Conservation (phyloP, 139 green algal species). For the Asterochloris sp. region DNA sequence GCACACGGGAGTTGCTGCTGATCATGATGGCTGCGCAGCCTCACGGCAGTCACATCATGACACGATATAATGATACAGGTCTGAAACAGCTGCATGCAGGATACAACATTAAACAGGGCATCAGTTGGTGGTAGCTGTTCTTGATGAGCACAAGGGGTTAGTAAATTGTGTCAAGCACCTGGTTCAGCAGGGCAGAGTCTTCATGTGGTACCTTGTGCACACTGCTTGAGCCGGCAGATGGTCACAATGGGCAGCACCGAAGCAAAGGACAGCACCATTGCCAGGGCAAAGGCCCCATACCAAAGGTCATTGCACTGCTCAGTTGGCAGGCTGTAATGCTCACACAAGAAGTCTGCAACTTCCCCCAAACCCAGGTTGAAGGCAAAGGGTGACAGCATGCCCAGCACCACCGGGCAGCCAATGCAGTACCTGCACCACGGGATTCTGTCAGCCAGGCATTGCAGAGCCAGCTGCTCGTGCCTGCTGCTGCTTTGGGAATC, state of each 20-base stretch:
- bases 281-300: slow-evolving; percentile 51
- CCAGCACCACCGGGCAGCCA: slow-evolving; percentile 31
- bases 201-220: background rate
- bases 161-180: too few species aligned
- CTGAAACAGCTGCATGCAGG: too few species aligned
- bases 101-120: too few species aligned
- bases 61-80: too few species aligned
- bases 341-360: slow-evolving; percentile 24
- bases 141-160: too few species aligned
- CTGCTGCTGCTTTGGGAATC: background rate
- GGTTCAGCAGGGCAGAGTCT: too few species aligned
- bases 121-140: too few species aligned
- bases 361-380: slow-evolving; percentile 43
- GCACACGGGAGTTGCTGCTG: too few species aligned
- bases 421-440: slow-evolving; percentile 33
- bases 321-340: slow-evolving; percentile 28
- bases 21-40: too few species aligned
- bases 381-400: slow-evolving; percentile 43
- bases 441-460: slow-evolving; percentile 6
- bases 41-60: too few species aligned
- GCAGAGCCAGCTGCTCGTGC: slow-evolving; percentile 1
- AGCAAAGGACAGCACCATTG: slow-evolving; percentile 39
- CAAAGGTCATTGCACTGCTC: slow-evolving; percentile 40
- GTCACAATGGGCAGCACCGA: slow-evolving; percentile 45
- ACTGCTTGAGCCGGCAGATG: slow-evolving; percentile 40